These are phyloP conservation scores for Candida glucosophila DNA, from an alignment of 1,139 yeast genomes.

Conservation along the genomic window DNA sequence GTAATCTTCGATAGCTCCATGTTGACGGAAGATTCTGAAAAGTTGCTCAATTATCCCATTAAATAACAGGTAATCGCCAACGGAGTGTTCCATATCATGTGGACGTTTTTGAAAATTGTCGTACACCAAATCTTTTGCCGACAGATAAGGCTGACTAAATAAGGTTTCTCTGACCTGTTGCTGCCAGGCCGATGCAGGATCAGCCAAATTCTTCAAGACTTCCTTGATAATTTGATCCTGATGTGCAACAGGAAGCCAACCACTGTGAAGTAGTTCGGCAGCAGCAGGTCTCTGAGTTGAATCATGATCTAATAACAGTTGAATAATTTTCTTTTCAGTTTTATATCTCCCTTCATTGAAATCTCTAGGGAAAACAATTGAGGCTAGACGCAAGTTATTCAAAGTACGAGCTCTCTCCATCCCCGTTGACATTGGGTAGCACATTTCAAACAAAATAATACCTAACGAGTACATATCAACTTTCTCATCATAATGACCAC, in stretches of 20 bases:
- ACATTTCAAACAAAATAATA: constrained; percentile 91
- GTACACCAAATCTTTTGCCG: constrained; percentile 75
- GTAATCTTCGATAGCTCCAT: constrained; percentile 79
- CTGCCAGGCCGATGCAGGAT: constrained; percentile 92
- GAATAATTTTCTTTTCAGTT: constrained; percentile 59
- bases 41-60: constrained; percentile 49
- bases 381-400: constrained; percentile 48
- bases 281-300: constrained; percentile 80
- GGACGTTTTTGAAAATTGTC: constrained; percentile 41
- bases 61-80: constrained; percentile 36
- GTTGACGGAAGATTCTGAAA: constrained; percentile 54
- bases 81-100: constrained; percentile 12
- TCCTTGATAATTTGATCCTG: constrained; percentile 86
- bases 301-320: constrained; percentile 62
- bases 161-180: constrained; percentile 81
- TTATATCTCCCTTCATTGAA: constrained; percentile 44
- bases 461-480: constrained; percentile 96
- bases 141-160: constrained; percentile 73
- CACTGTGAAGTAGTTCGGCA: constrained; percentile 61
- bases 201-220: constrained; percentile 75
- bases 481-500: constrained; percentile 77
- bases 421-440: constrained; percentile 70
- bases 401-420: constrained; percentile 84
- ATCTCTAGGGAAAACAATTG: constrained; percentile 58
- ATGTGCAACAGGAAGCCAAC: constrained; percentile 77